Conservation (phyloP, 768 basidiomycete species). For the Kwoniella sp. region DNA sequence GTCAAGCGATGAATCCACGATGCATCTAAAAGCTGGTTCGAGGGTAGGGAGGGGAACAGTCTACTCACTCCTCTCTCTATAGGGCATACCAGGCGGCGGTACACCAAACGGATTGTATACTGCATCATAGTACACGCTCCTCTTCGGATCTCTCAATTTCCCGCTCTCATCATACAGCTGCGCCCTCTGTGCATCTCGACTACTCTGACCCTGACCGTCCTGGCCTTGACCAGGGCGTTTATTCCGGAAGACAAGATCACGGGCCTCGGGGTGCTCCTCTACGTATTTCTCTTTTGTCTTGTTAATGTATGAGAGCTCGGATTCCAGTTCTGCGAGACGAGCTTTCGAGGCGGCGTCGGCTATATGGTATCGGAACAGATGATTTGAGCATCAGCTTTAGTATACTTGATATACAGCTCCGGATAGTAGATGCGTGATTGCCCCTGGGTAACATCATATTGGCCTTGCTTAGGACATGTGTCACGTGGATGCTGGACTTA, state of each 20-base stretch:
- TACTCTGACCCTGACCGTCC: slow-evolving; percentile 62
- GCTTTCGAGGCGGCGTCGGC: slow-evolving; percentile 61
- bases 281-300: slow-evolving; percentile 90
- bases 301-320: slow-evolving; percentile 76
- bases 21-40: too few relatives aligned
- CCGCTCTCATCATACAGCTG: slow-evolving; percentile 76
- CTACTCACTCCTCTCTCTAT: slow-evolving; percentile 76
- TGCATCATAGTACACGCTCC: slow-evolving; percentile 88
- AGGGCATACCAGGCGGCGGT: slow-evolving; percentile 96
- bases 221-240: slow-evolving; percentile 53
- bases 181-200: slow-evolving; percentile 51
- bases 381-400: too few relatives aligned
- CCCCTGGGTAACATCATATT: too few relatives aligned
- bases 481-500: not conserved
- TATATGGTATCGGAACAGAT: slow-evolving; percentile 3
- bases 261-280: slow-evolving; percentile 88
- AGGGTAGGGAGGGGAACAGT: not conserved
- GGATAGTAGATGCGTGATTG: too few relatives aligned
- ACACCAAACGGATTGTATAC: slow-evolving; percentile 92
- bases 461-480: too few relatives aligned
- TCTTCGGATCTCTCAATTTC: slow-evolving; percentile 82
- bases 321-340: slow-evolving; percentile 71
- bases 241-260: slow-evolving; percentile 71
- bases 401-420: too few relatives aligned
- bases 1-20: too few relatives aligned